Evolutionary conservation across 345 rosid genomes (phyloP).

Genomic region (Luvunga scandens): DNA sequence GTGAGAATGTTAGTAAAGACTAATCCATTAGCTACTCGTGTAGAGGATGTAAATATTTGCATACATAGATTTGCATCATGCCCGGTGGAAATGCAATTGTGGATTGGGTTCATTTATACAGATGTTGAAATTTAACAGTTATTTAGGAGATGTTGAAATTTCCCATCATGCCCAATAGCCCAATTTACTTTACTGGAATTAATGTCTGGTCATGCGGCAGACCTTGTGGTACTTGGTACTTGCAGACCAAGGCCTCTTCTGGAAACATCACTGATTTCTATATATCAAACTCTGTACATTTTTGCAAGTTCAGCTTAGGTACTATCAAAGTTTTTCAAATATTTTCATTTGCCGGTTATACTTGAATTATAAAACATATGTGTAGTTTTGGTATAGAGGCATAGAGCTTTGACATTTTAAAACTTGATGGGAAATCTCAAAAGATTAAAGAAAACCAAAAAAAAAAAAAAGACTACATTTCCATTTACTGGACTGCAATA

Average conservation of each 20-base stretch:
- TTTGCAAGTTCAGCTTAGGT: neutral
- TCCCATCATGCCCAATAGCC: too few relatives aligned
- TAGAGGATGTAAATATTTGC: neutral
- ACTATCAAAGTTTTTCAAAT: too few relatives aligned
- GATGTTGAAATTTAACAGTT: too few relatives aligned
- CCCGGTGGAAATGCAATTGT: neutral
- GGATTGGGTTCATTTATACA: neutral
- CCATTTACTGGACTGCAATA: neutral
- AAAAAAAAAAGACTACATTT: neutral
- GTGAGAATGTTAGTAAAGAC: neutral
- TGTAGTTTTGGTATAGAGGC: too few relatives aligned
- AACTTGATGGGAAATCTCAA: neutral
- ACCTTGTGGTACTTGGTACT: too few relatives aligned
- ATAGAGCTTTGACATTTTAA: neutral
- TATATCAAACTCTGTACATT: neutral
- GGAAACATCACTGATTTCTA: neutral
- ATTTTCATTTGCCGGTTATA: neutral
- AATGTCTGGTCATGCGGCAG: neutral
- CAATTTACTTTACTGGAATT: too few relatives aligned
- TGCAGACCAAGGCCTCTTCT: neutral
- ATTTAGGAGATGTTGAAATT: too few relatives aligned
- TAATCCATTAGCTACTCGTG: neutral
- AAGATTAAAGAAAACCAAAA: neutral
- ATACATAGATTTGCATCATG: neutral
- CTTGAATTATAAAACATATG: neutral